phyloP scores from a whole-genome alignment of 1,284 basidiomycete species.

The Sanghuangporus baumii region DNA sequence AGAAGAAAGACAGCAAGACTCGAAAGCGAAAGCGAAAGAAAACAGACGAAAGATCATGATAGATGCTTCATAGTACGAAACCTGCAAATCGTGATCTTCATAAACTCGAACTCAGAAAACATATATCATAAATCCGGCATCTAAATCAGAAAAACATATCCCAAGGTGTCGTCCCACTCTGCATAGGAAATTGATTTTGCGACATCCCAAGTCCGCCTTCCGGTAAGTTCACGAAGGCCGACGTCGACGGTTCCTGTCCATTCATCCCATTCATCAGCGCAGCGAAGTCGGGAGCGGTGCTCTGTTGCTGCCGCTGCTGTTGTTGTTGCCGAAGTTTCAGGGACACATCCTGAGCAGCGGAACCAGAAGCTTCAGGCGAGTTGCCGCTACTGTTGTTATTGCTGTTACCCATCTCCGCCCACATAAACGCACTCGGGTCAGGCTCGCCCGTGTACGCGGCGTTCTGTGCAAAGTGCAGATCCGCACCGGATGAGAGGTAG shows the following conservation, averaged over 20 bases:
- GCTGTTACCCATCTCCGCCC: slow-evolving; percentile 6
- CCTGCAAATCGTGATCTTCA: background rate
- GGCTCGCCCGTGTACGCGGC: slow-evolving; percentile 13
- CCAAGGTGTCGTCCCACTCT: background rate
- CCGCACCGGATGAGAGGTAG: slow-evolving; percentile 16
- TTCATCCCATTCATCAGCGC: background rate
- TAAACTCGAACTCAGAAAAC: background rate
- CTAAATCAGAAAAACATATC: slow-evolving; percentile 12
- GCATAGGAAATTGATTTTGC: slow-evolving; percentile 4
- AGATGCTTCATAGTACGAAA: background rate
- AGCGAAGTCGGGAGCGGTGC: background rate
- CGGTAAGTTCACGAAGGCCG: slow-evolving; percentile 2
- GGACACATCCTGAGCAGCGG: background rate
- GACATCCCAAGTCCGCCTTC: background rate
- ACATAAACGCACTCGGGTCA: slow-evolving; percentile 15
- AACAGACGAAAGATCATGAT: background rate
- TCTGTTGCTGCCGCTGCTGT: background rate
- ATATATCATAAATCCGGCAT: background rate
- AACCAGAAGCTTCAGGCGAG: slow-evolving; percentile 3
- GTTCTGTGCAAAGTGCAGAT: slow-evolving; percentile 14
- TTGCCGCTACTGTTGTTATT: background rate
- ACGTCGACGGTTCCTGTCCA: background rate
- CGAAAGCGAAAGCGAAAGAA: background rate
- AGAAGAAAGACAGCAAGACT: background rate
- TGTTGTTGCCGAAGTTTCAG: background rate